Evolutionary conservation across 2,329 filamentous ascomycete species (phyloP).

Genomic region (Hypoxylon rubiginosum): DNA sequence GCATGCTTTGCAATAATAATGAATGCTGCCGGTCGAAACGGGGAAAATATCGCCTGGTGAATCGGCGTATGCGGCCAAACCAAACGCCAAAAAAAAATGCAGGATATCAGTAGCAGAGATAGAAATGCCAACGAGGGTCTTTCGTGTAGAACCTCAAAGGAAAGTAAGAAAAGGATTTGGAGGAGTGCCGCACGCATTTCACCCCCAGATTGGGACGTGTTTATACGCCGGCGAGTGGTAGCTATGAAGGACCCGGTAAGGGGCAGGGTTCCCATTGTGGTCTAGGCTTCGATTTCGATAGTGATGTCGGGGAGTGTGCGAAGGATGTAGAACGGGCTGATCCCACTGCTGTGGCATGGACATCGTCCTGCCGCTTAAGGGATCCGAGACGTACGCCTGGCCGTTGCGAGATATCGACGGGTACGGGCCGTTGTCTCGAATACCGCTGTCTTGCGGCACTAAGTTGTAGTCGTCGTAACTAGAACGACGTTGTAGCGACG

Average conservation of each 20-base stretch:
- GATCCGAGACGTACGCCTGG: slow-evolving; percentile 42
- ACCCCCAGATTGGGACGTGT: slow-evolving; percentile 69
- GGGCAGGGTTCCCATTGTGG: slow-evolving; percentile 51
- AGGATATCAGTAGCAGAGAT: slow-evolving; percentile 33
- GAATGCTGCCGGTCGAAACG: slow-evolving; percentile 15
- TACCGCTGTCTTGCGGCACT: slow-evolving; percentile 28
- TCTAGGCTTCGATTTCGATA: slow-evolving; percentile 56
- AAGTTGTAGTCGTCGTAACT: slow-evolving; percentile 47
- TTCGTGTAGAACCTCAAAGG: slow-evolving; percentile 3
- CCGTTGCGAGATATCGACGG: slow-evolving; percentile 44
- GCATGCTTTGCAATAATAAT: slow-evolving; percentile 21
- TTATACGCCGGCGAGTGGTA: slow-evolving; percentile 71
- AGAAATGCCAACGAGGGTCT: slow-evolving; percentile 14
- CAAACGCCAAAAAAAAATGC: slow-evolving; percentile 40
- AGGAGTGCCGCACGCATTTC: slow-evolving; percentile 25
- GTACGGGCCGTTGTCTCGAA: slow-evolving; percentile 45
- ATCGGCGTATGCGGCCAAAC: slow-evolving; percentile 20
- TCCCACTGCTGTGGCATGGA: slow-evolving; percentile 47
- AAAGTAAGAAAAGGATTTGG: slow-evolving; percentile 1
- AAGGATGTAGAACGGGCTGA: slow-evolving; percentile 52
- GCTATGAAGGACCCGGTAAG: slow-evolving; percentile 69
- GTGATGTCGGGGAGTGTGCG: slow-evolving; percentile 55
- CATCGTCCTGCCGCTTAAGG: slow-evolving; percentile 46
- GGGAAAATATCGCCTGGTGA: slow-evolving; percentile 5
- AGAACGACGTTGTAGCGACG: slow-evolving; percentile 42